phyloP scores from a whole-genome alignment of 106 monocot species.

The Phalaenopsis aphrodite region DNA sequence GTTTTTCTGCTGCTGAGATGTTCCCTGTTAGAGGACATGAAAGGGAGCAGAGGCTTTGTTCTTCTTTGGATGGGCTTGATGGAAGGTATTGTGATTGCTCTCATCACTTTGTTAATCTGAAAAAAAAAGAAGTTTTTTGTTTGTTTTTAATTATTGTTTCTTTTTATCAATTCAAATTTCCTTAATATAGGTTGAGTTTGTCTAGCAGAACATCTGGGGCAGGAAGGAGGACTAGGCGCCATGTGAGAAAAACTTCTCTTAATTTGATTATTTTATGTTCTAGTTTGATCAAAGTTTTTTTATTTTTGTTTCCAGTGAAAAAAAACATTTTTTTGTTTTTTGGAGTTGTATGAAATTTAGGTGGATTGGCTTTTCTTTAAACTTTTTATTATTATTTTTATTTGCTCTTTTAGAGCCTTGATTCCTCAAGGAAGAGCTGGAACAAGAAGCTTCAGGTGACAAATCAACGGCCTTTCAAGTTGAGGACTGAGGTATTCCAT shows the following conservation, averaged over 20 bases:
- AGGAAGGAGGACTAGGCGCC: slow-evolving; percentile 33
- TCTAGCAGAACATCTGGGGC: slow-evolving; percentile 38
- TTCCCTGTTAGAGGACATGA: slow-evolving; percentile 12
- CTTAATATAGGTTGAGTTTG: slow-evolving; percentile 46
- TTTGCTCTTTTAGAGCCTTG: slow-evolving; percentile 45
- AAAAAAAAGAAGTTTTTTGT: background rate
- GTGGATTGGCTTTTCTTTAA: background rate
- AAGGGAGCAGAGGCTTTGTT: slow-evolving; percentile 33
- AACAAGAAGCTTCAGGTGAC: slow-evolving; percentile 79
- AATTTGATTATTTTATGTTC: background rate
- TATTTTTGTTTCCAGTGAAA: background rate
- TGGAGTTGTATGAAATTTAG: background rate
- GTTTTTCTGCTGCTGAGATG: slow-evolving; percentile 36
- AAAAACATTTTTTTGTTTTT: background rate
- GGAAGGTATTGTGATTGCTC: slow-evolving; percentile 31
- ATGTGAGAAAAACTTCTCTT: slow-evolving; percentile 26
- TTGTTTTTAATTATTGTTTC: slow-evolving; percentile 7
- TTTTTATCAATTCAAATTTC: background rate
- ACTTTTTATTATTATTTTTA: background rate
- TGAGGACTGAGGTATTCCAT: slow-evolving; percentile 76
- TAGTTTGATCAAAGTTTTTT: background rate
- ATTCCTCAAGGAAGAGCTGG: slow-evolving; percentile 57
- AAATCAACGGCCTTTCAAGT: slow-evolving; percentile 74
- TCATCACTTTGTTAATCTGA: background rate
- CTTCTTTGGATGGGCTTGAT: slow-evolving; percentile 43